Evolutionary conservation across 768 basidiomycete species (phyloP).

Genomic region (Xerocomus brunneocitrinus): DNA sequence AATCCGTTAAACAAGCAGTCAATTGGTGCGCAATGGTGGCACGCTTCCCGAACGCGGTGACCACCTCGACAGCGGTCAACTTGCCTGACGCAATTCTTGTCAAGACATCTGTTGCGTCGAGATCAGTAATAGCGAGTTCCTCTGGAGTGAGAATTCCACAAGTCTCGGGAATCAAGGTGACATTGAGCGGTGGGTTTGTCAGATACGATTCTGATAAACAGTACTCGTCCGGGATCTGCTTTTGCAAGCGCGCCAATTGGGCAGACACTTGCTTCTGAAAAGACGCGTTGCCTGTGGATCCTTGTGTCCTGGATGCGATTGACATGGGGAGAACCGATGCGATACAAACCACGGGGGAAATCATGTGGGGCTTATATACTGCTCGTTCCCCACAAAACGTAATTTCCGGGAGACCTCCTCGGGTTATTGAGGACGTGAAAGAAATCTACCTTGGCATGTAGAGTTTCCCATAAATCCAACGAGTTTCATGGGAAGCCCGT

Average conservation of each 20-base stretch:
- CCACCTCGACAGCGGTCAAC: constrained; percentile 37
- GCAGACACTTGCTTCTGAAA: constrained; percentile 19
- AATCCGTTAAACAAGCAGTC: constrained; percentile 36
- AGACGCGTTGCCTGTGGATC: constrained; percentile 17
- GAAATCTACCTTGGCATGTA: too few relatives aligned
- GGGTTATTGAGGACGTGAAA: too few relatives aligned
- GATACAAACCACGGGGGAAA: too few relatives aligned
- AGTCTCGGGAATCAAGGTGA: constrained; percentile 29
- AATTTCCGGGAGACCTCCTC: too few relatives aligned
- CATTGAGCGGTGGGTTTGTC: constrained; percentile 27
- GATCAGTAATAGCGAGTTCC: constrained; percentile 33
- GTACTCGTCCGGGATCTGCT: constrained; percentile 21
- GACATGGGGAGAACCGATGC: constrained; percentile 9
- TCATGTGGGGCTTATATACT: too few relatives aligned
- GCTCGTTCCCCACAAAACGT: too few relatives aligned
- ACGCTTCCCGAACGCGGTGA: constrained; percentile 44
- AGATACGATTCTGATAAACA: constrained; percentile 15
- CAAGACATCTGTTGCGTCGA: constrained; percentile 35
- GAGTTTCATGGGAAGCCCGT: too few relatives aligned
- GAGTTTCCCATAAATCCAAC: too few relatives aligned
- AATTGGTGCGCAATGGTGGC: constrained; percentile 51
- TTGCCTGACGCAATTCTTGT: constrained; percentile 25
- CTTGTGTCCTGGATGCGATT: constrained; percentile 19
- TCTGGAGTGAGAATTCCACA: constrained; percentile 30
- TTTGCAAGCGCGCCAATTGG: constrained; percentile 18